Percentiles rank a stretch among this genome's conserved stretches.
phyloP scores from a whole-genome alignment of 2,329 filamentous ascomycete species.

The Exophiala dermatitidis region DNA sequence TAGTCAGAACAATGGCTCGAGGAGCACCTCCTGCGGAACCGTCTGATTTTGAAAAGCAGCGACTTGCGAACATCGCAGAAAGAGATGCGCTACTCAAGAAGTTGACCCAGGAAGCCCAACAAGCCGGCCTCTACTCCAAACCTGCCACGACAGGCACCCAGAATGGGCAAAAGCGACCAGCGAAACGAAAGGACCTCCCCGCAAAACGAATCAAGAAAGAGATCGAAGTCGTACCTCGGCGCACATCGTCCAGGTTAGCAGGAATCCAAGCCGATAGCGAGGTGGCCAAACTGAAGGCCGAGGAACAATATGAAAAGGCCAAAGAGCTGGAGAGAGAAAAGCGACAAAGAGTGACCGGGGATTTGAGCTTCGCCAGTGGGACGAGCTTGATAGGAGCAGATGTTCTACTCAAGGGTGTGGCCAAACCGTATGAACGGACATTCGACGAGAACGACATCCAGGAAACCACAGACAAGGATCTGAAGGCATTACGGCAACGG shows the following conservation, averaged over 20 bases:
- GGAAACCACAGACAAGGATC: conserved; percentile 66
- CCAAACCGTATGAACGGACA: conserved; percentile 73
- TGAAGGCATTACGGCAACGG: conserved; percentile 65
- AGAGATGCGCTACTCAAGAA: conserved; percentile 78
- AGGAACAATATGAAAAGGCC: conserved; percentile 53
- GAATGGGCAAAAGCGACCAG: conserved; percentile 38
- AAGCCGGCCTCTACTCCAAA: conserved; percentile 59
- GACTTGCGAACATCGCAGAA: conserved; percentile 77
- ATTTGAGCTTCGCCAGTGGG: conserved; percentile 68
- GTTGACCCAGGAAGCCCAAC: conserved; percentile 59
- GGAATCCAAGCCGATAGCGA: conserved; percentile 61
- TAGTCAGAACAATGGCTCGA: conserved; percentile 12
- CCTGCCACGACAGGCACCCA: conserved; percentile 43
- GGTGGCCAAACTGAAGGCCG: conserved; percentile 60
- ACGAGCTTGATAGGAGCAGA: conserved; percentile 60
- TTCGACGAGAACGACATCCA: conserved; percentile 79
- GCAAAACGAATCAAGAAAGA: conserved; percentile 56
- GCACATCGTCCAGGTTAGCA: conserved; percentile 55
- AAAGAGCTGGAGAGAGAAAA: conserved; percentile 55
- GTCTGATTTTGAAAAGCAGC: conserved; percentile 79
- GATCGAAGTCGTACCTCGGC: conserved; percentile 49
- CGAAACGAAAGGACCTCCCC: conserved; percentile 38
- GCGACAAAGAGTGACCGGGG: conserved; percentile 56
- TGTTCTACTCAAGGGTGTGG: conserved; percentile 56
- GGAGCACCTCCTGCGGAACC: conserved; percentile 40